Percentiles rank a stretch among this genome's conserved stretches.
phyloP scores from a whole-genome alignment of 2,329 filamentous ascomycete species.

The Pseudogymnoascus sp. region DNA sequence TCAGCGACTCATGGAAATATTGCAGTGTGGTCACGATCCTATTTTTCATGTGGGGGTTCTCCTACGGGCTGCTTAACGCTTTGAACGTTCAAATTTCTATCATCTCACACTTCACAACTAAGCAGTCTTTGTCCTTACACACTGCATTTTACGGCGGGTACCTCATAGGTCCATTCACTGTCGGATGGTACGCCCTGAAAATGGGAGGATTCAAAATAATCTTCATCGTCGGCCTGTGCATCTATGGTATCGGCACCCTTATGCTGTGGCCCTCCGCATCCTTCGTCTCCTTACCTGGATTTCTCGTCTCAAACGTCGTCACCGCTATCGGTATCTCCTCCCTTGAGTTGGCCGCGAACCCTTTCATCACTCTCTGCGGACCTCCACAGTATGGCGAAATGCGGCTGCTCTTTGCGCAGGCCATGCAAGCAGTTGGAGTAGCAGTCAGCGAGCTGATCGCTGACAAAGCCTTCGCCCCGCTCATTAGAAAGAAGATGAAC shows the following conservation, averaged over 20 bases:
- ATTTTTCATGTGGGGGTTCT: slow-evolving; percentile 86
- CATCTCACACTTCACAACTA: slow-evolving; percentile 50
- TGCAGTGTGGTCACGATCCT: slow-evolving; percentile 69
- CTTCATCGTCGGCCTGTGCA: slow-evolving; percentile 68
- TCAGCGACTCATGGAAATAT: slow-evolving; percentile 61
- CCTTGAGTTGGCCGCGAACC: slow-evolving; percentile 75
- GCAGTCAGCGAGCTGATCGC: slow-evolving; percentile 67
- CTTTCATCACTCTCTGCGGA: slow-evolving; percentile 65
- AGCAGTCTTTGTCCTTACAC: slow-evolving; percentile 60
- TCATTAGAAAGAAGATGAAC: slow-evolving; percentile 42
- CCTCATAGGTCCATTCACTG: slow-evolving; percentile 59
- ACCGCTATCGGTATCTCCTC: slow-evolving; percentile 71
- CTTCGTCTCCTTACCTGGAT: slow-evolving; percentile 67
- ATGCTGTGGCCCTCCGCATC: slow-evolving; percentile 81
- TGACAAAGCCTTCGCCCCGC: slow-evolving; percentile 64
- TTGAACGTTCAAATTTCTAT: slow-evolving; percentile 65
- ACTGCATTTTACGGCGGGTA: slow-evolving; percentile 68
- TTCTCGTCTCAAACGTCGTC: slow-evolving; percentile 66
- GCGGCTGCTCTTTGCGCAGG: slow-evolving; percentile 68
- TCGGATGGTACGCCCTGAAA: slow-evolving; percentile 64
- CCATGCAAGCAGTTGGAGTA: slow-evolving; percentile 66
- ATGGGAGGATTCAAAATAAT: slow-evolving; percentile 69
- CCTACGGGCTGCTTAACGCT: slow-evolving; percentile 77
- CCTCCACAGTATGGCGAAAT: slow-evolving; percentile 66
- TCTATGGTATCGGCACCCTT: slow-evolving; percentile 71